Base-by-base conservation (phyloP, 768 basidiomycete genomes). In the Amanita subjunquillea region DNA sequence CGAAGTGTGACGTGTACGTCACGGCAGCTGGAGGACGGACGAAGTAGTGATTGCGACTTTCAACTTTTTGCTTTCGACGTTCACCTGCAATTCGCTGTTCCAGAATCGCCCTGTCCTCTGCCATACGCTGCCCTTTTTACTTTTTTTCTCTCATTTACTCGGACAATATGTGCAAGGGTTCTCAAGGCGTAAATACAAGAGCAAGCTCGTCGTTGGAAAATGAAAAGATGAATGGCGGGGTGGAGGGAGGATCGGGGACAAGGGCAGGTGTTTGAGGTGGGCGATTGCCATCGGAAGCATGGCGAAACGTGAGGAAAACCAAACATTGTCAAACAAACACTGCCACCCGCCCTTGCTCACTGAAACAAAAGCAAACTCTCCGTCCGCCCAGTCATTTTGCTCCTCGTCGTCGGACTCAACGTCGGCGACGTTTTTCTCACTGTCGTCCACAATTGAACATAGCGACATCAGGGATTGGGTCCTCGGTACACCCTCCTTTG, bases 261-360 rank as follows among this genome's bases (percentile, higher is more conserved):
- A 25, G 50, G 50, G 15, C 34, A 48, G 37, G 6, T 49, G 48
- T 39, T 41, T 51, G 50, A 36, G 39, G 50, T 17, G 50, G 32
- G 42, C 32, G 50, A 34, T 32, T 34, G 27, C 37, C 30, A 46
- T 46, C 44, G 50, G 50, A 43, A 44, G 38, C 29, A 47, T 15
- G 55, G 50, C 44, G 45, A 40, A 51, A 20, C 37, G 50, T 37
- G 37, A 27, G 17, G 46, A 17, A 42, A 32, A 23, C 37, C 25
- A 44, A 55, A 55, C 43, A 55, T 3, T 1, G 9, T 23, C 55
- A 55, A 55, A 55, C 17, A 55, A 29, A 44, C 55, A 55, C 55
- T 17, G 55, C 55, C 55, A 55, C 55, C 36, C 53, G 17, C 37
- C 13, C 20, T 42, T 42, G 41, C 41, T 22, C 34, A 20, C 49